Percentiles rank a stretch among this genome's conserved stretches.
Evolutionary conservation across 345 rosid species (phyloP).

Genomic region (Triadica sebifera): DNA sequence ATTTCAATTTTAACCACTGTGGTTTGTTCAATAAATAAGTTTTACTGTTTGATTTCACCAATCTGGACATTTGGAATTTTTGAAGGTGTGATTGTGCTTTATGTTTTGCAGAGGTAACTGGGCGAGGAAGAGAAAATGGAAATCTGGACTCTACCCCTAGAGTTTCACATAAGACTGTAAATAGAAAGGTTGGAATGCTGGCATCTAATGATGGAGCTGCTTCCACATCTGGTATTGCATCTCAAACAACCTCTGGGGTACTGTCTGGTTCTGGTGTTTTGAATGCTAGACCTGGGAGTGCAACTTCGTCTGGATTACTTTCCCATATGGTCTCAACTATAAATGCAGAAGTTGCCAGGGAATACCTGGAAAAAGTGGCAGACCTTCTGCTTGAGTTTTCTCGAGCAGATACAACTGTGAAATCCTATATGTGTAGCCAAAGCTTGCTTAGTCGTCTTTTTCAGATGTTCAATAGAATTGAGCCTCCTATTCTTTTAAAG

Average conservation of each 20-base stretch:
- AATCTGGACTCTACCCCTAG: slow-evolving; percentile 59
- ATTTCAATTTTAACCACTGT: background rate
- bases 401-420: slow-evolving; percentile 89
- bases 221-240: slow-evolving; percentile 76
- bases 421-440: slow-evolving; percentile 89
- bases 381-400: slow-evolving; percentile 97
- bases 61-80: background rate
- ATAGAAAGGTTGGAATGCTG: slow-evolving; percentile 57
- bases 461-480: slow-evolving; percentile 86
- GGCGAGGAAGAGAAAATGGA: slow-evolving; percentile 79
- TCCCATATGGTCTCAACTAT: slow-evolving; percentile 85
- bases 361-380: slow-evolving; percentile 94
- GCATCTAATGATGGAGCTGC: slow-evolving; percentile 62
- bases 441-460: slow-evolving; percentile 89
- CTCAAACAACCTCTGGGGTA: slow-evolving; percentile 92
- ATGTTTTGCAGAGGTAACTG: slow-evolving; percentile 70
- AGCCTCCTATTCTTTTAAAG: slow-evolving; percentile 86
- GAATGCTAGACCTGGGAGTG: slow-evolving; percentile 95
- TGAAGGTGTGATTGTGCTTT: slow-evolving; percentile 2
- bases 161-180: slow-evolving; percentile 51
- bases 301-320: slow-evolving; percentile 90
- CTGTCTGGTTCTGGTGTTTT: slow-evolving; percentile 96
- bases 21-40: background rate
- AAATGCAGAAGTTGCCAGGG: slow-evolving; percentile 91
- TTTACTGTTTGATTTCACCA: background rate